Base-by-base conservation (phyloP, 257 asterid genomes). In the Solanum sparsipilum region DNA sequence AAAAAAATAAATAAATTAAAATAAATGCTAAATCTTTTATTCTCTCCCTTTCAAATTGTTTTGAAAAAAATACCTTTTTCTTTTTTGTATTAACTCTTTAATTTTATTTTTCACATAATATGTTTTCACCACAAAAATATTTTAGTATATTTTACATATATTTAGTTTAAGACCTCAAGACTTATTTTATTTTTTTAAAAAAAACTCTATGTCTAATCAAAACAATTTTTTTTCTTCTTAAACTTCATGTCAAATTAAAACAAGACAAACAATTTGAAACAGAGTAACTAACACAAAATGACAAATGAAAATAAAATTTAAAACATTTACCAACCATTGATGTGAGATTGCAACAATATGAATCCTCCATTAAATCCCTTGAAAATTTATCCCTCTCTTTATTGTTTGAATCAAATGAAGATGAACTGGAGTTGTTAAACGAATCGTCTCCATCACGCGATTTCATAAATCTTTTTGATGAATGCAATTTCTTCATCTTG, bases 271-370 rank as follows among this genome's bases (percentile, higher is more conserved):
- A 63, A 63, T 63, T 60, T 63, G 31, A 63, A n/a, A n/a, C 13
- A 9, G 9, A 23, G 16, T 2, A 6, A 63, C 4, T 63, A 63
- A n/a, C 36, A 82, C 31, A 58, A 13, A 71, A 88, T 35, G 18
- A 21, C n/a, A 86, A 86, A 7, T 8, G 75, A 60, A 85, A 48
- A 52, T 11, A 41, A 41, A 48, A 67, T 21, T 20, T 58, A 60
- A 25, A 90, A 72, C 29, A 72, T 36, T 31, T 82, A 89, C 92
- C 94, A 94, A 94, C 92, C 63, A 91, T 88, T 31, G 91, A 85
- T 23, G 92, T 93, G 86, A 91, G 68, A 86, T 92, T 84, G 92
- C 91, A 83, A 29, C 98, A 93, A 75, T 91, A 89, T 3, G 93
- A 88, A 48, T 88, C 93, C 67, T 92, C 94, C 11, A 63, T 36